phyloP scores from a whole-genome alignment of 2,329 filamentous ascomycete genomes.

The Emmonsiellopsis sp. region DNA sequence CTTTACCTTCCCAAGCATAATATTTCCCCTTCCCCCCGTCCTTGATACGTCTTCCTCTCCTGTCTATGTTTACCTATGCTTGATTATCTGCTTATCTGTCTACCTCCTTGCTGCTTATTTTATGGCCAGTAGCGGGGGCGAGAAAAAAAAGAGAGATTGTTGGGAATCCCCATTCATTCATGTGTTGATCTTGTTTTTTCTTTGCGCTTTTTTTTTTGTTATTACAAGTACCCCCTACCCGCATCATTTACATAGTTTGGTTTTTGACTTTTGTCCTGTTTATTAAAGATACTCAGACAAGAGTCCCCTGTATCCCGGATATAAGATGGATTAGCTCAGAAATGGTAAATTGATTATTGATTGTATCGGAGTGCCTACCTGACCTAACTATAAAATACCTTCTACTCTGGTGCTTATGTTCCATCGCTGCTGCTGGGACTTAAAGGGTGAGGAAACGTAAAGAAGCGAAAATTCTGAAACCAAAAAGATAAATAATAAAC shows the following conservation, averaged over 20 bases:
- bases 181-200: conserved; percentile 1
- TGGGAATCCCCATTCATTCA: conserved; percentile 1
- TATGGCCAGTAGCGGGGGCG: too few species aligned
- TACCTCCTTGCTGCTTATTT: too few species aligned
- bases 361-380: not conserved
- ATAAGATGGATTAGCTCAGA: not conserved
- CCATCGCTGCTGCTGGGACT: too few species aligned
- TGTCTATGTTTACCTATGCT: not conserved
- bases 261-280: too few species aligned
- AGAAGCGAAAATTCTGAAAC: not conserved
- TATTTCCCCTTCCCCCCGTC: not conserved
- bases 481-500: not conserved
- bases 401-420: not conserved
- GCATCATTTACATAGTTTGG: not conserved
- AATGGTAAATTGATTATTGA: not conserved
- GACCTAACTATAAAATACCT: not conserved
- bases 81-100: too few species aligned
- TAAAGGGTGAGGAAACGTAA: not conserved
- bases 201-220: conserved; percentile 3
- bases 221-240: not conserved
- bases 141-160: too few species aligned
- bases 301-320: too few species aligned
- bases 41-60: not conserved
- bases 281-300: too few species aligned
- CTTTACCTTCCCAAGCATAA: not conserved